Percentiles rank a stretch among this genome's conserved stretches.
Conservation (phyloP, 345 rosid species). For the Gossypioides kirkii region DNA sequence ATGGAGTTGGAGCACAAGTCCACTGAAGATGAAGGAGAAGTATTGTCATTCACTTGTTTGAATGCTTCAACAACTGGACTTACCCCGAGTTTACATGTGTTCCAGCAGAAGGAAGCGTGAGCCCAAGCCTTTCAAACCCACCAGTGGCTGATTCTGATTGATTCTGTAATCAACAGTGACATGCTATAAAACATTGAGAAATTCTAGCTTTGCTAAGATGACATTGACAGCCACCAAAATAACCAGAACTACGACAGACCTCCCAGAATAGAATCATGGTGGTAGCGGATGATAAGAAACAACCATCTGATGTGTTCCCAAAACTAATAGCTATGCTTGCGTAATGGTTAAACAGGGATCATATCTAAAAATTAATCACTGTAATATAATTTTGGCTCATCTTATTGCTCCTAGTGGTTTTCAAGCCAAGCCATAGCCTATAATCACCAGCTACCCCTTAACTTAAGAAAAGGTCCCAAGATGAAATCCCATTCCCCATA, state of each 20-base stretch:
- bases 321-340: slow-evolving; percentile 6
- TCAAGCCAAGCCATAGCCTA: background rate
- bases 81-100: slow-evolving; percentile 19
- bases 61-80: slow-evolving; percentile 17
- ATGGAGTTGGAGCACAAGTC: slow-evolving; percentile 17
- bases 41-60: slow-evolving; percentile 16
- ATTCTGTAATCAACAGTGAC: slow-evolving; percentile 30
- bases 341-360: background rate
- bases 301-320: background rate
- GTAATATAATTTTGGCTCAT: background rate
- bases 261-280: slow-evolving; percentile 8
- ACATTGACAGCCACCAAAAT: background rate
- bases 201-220: slow-evolving; percentile 12
- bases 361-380: background rate
- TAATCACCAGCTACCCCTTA: background rate
- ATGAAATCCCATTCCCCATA: background rate
- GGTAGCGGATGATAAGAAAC: slow-evolving; percentile 7
- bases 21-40: slow-evolving; percentile 18
- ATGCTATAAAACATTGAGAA: background rate
- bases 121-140: slow-evolving; percentile 23
- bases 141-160: slow-evolving; percentile 21
- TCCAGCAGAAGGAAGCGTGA: slow-evolving; percentile 15
- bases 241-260: slow-evolving; percentile 4
- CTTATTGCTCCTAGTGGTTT: background rate
- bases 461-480: background rate